Conservation (phyloP, 2,329 filamentous ascomycete genomes). For the Didymella glomerata region DNA sequence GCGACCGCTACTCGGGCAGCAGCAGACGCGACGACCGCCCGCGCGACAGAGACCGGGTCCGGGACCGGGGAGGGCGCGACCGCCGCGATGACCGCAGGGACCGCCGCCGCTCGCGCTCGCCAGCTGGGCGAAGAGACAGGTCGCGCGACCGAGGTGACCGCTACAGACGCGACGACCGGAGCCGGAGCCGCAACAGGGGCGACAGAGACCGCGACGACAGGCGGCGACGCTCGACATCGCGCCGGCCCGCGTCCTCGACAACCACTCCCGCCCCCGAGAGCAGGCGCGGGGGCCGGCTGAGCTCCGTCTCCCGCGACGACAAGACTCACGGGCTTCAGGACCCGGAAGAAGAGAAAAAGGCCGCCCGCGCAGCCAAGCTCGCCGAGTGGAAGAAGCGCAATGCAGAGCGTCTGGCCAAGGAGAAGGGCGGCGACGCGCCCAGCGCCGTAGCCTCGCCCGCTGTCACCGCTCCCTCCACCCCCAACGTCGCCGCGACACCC, state of each 20-base stretch:
- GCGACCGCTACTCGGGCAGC: conserved; percentile 58
- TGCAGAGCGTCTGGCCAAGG: conserved; percentile 62
- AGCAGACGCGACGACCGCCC: conserved; percentile 55
- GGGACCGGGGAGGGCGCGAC: conserved; percentile 31
- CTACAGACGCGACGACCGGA: conserved; percentile 54
- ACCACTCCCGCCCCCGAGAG: conserved; percentile 52
- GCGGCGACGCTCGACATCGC: conserved; percentile 65
- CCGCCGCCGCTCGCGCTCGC: conserved; percentile 57
- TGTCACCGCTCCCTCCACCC: conserved; percentile 75
- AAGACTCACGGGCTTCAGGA: conserved; percentile 43
- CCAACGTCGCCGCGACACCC: conserved; percentile 54
- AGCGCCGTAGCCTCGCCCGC: conserved; percentile 59
- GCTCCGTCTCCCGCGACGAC: conserved; percentile 58
- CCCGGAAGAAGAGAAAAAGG: conserved; percentile 43
- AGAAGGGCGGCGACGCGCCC: conserved; percentile 70
- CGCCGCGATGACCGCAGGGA: conserved; percentile 53
- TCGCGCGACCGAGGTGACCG: conserved; percentile 19
- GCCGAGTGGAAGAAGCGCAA: conserved; percentile 86
- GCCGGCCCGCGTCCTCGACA: conserved; percentile 60
- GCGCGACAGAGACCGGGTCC: conserved; percentile 59
- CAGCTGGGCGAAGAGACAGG: conserved; percentile 65
- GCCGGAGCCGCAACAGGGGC: conserved; percentile 36
- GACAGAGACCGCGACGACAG: conserved; percentile 23
- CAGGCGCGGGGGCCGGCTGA: conserved; percentile 36
- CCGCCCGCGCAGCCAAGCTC: conserved; percentile 36